phyloP scores from a whole-genome alignment of 257 asterid species.

The Nyctanthes arbortristis region DNA sequence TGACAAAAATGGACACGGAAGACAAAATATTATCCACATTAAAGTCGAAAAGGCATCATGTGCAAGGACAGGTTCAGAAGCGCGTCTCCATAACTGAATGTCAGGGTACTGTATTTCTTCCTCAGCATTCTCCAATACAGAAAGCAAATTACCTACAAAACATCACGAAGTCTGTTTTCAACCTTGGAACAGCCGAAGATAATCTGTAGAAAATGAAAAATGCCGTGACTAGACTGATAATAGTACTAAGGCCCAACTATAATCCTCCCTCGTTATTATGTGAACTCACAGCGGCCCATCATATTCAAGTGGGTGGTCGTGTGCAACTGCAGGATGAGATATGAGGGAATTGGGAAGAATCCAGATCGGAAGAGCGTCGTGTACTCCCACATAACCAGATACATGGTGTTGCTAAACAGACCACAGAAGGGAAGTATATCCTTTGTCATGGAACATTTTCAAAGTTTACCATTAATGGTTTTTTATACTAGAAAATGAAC shows the following conservation, averaged over 20 bases:
- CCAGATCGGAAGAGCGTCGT: not conserved
- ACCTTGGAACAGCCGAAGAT: not conserved
- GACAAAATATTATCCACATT: constrained; percentile 97
- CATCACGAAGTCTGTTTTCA: not conserved
- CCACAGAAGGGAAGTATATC: not conserved
- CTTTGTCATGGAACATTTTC: not conserved
- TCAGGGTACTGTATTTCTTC: constrained; percentile 60
- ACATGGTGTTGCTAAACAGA: constrained; percentile 3
- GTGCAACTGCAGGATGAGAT: constrained; percentile 1
- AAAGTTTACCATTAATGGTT: too few relatives aligned
- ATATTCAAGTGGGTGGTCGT: constrained; percentile 7
- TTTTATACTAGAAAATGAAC: too few relatives aligned
- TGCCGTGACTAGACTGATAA: not conserved
- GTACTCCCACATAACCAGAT: not conserved
- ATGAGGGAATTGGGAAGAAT: not conserved
- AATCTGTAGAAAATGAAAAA: not conserved
- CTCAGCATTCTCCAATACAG: constrained; percentile 60
- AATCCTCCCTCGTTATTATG: constrained; percentile 2
- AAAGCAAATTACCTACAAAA: constrained; percentile 57
- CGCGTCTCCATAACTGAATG: constrained; percentile 72
- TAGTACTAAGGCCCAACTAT: not conserved
- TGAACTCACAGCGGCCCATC: constrained; percentile 22
- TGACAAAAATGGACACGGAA: constrained; percentile 74
- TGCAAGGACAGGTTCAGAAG: constrained; percentile 79
- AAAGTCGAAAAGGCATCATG: constrained; percentile 87